These are phyloP conservation scores for Globisporangium lucens DNA, from an alignment of 352 stramenopile species.

Conservation along the genomic window DNA sequence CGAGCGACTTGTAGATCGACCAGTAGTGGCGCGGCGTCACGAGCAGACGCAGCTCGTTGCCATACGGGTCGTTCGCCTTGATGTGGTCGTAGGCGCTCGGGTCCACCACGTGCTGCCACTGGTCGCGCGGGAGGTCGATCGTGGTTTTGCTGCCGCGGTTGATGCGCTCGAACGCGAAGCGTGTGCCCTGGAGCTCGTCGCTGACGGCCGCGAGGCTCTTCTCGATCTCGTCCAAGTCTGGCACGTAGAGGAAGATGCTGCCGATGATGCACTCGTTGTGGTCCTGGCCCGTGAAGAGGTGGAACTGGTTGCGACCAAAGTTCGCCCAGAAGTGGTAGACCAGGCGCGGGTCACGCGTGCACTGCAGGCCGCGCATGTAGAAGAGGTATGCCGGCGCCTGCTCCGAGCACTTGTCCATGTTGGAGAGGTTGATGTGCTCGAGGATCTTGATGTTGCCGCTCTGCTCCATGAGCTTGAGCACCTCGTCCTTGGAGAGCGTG, in stretches of 20 bases:
- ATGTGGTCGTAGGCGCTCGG: constrained; percentile 53
- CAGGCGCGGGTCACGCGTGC: constrained; percentile 59
- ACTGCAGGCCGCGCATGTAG: constrained; percentile 63
- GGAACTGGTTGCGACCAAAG: constrained; percentile 67
- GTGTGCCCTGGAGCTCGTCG: constrained; percentile 47
- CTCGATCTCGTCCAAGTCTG: constrained; percentile 53
- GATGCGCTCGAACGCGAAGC: constrained; percentile 47
- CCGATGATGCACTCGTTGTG: constrained; percentile 59
- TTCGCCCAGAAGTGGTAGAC: constrained; percentile 74
- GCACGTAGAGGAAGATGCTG: constrained; percentile 58
- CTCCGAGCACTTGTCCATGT: constrained; percentile 51
- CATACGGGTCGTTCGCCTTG: constrained; percentile 57
- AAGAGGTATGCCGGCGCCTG: constrained; percentile 44
- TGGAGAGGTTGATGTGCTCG: constrained; percentile 72
- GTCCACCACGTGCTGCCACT: constrained; percentile 56
- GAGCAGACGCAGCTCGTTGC: constrained; percentile 52
- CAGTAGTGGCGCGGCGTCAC: constrained; percentile 57
- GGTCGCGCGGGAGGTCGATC: constrained; percentile 42
- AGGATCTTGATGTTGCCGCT: constrained; percentile 66
- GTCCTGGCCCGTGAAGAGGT: constrained; percentile 60
- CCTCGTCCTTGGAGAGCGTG: constrained; percentile 44
- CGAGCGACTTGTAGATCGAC: constrained; percentile 54
- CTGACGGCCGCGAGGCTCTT: constrained; percentile 41
- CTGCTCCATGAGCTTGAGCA: constrained; percentile 47
- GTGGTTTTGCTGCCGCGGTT: constrained; percentile 52